phyloP scores from a whole-genome alignment of 2,329 filamentous ascomycete species.

The Cladophialophora carrionii region DNA sequence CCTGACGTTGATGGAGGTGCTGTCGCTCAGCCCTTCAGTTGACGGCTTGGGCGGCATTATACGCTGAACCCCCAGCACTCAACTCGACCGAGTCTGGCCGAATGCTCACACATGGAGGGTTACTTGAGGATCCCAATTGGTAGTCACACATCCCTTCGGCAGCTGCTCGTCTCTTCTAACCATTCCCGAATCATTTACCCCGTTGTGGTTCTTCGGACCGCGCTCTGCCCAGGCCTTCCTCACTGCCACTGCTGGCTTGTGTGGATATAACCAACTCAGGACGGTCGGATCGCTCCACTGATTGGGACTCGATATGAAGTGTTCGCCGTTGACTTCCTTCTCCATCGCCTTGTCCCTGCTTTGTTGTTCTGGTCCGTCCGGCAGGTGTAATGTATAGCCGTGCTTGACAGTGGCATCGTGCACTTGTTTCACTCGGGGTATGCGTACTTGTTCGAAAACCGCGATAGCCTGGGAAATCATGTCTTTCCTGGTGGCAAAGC shows the following conservation, averaged over 20 bases:
- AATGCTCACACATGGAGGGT: not conserved
- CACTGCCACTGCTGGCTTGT: slow-evolving; percentile 50
- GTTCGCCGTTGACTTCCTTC: slow-evolving; percentile 45
- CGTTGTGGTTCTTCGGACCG: not conserved
- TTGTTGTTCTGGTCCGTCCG: slow-evolving; percentile 48
- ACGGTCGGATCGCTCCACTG: slow-evolving; percentile 55
- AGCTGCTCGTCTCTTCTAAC: not conserved
- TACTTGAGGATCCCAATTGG: not conserved
- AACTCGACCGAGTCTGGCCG: not conserved
- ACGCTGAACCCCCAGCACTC: not conserved
- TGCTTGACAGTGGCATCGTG: slow-evolving; percentile 53
- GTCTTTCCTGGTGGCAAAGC: not conserved
- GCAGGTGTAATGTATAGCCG: slow-evolving; percentile 53
- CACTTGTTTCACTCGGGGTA: slow-evolving; percentile 35
- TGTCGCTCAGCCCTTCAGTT: not conserved
- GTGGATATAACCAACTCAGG: slow-evolving; percentile 54
- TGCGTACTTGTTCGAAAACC: slow-evolving; percentile 10
- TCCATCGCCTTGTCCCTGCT: slow-evolving; percentile 49
- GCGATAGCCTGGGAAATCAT: not conserved
- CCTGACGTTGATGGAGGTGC: not conserved
- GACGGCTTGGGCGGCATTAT: not conserved
- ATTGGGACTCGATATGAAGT: slow-evolving; percentile 49
- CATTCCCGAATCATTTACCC: not conserved
- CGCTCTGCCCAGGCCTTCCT: slow-evolving; percentile 39
- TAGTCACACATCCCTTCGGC: not conserved